Conservation (phyloP, 306 rosid genomes). For the Inga oerstediana region DNA sequence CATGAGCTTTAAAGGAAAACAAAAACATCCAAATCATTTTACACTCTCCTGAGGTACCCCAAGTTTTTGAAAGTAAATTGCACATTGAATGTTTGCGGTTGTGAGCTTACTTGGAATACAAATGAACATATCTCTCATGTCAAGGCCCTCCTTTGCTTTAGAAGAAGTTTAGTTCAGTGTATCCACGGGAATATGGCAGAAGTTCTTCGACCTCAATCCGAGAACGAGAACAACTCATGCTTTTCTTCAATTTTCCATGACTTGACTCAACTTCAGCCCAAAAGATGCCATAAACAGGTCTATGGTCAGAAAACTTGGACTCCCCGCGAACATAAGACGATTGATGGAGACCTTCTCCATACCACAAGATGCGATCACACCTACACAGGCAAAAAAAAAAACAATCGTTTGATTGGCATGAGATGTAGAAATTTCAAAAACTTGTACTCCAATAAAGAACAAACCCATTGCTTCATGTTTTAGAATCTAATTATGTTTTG, state of each 20-base stretch:
- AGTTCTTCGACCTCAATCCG: constrained; percentile 92
- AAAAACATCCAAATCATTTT: neutral
- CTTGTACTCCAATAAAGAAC: neutral
- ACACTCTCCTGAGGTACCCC: neutral
- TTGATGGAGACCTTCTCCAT: constrained; percentile 97
- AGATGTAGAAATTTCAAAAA: constrained; percentile 7
- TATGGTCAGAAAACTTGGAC: constrained; percentile 92
- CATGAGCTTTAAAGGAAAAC: constrained; percentile 18
- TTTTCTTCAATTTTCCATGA: constrained; percentile 82
- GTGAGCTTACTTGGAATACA: constrained; percentile 50
- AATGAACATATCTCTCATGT: constrained; percentile 45
- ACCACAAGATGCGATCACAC: constrained; percentile 98
- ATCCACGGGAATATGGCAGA: constrained; percentile 89
- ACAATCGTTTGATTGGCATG: constrained; percentile 34
- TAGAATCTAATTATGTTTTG: neutral
- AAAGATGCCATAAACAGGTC: constrained; percentile 92
- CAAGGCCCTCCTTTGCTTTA: constrained; percentile 45
- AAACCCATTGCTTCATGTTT: constrained; percentile 15
- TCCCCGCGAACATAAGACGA: constrained; percentile 92
- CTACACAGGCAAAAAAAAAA: constrained; percentile 43
- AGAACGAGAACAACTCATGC: constrained; percentile 83
- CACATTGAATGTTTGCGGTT: constrained; percentile 8
- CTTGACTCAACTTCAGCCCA: constrained; percentile 95
- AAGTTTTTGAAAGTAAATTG: neutral
- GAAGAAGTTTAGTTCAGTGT: constrained; percentile 94